Conservation (phyloP, 1,139 yeast species). For the Pichia sp. region DNA sequence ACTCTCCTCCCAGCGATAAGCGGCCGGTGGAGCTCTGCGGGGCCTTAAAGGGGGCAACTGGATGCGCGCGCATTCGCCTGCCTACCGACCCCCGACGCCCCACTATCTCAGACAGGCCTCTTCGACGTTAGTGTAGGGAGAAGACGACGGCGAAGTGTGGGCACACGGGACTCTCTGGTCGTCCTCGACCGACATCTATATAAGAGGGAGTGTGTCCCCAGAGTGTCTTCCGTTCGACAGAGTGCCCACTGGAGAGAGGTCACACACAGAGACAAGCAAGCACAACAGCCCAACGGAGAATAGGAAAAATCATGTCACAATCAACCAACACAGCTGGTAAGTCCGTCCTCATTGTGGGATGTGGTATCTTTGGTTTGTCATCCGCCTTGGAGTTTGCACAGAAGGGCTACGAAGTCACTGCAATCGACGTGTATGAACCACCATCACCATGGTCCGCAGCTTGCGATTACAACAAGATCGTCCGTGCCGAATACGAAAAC, state of each 20-base stretch:
- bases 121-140: too few relatives aligned
- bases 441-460: constrained; percentile 48
- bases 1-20: too few relatives aligned
- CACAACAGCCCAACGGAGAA: too few relatives aligned
- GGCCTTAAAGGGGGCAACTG: constrained; percentile 1
- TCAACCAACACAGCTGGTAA: constrained; percentile 8
- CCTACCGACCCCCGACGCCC: neutral
- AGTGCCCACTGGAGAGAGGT: too few relatives aligned
- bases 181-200: too few relatives aligned
- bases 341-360: constrained; percentile 26
- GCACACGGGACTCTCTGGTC: too few relatives aligned
- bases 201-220: too few relatives aligned
- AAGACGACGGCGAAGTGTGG: too few relatives aligned
- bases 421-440: constrained; percentile 39
- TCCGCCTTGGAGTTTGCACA: constrained; percentile 34
- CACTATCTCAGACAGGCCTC: neutral
- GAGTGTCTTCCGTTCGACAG: too few relatives aligned
- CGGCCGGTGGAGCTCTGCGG: too few relatives aligned
- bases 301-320: neutral
- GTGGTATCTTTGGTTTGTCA: constrained; percentile 37
- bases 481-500: constrained; percentile 31
- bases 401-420: constrained; percentile 32
- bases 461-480: constrained; percentile 42
- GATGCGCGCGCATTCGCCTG: constrained; percentile 12
- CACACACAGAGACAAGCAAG: too few relatives aligned